Evolutionary conservation across 768 basidiomycete species (phyloP).

Genomic region (Phanerochaete carnosa): DNA sequence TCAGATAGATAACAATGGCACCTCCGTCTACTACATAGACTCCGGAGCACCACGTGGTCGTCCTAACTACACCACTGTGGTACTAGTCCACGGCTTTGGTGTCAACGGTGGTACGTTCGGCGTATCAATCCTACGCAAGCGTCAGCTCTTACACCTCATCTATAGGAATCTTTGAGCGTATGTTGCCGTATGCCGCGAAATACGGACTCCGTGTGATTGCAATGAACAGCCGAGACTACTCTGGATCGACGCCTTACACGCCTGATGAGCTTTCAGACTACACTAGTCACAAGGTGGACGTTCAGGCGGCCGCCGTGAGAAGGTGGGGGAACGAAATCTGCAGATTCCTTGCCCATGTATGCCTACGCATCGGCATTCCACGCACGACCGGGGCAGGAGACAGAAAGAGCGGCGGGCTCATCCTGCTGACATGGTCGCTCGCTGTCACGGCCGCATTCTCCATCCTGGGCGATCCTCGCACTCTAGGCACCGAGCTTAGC

Average conservation of each 20-base stretch:
- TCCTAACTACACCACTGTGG: slow-evolving; percentile 5
- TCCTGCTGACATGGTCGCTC: slow-evolving; percentile 8
- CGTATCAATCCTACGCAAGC: too few relatives aligned
- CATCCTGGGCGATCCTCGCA: slow-evolving; percentile 1
- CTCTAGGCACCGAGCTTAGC: not conserved
- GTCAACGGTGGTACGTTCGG: slow-evolving; percentile 5
- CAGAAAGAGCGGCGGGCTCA: slow-evolving; percentile 1
- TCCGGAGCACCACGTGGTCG: not conserved
- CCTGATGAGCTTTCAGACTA: not conserved
- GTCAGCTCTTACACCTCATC: not conserved
- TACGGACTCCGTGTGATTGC: not conserved
- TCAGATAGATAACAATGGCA: slow-evolving; percentile 1
- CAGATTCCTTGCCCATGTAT: not conserved
- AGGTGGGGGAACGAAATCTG: not conserved
- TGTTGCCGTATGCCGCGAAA: not conserved
- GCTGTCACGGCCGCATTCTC: not conserved
- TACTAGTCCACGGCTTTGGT: slow-evolving; percentile 8
- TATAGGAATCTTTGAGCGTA: not conserved
- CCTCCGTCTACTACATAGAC: slow-evolving; percentile 6
- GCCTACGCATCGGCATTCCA: not conserved
- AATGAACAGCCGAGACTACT: slow-evolving; percentile 4
- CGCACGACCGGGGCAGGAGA: not conserved
- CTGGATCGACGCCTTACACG: not conserved
- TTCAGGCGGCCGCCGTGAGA: not conserved
- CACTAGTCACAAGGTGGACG: not conserved